A percentile compares a stretch with the other conserved stretches of the same genome.
Evolutionary conservation across 192 early-diverging fungal species (phyloP).

Genomic region (Spizellomyces punctatus): DNA sequence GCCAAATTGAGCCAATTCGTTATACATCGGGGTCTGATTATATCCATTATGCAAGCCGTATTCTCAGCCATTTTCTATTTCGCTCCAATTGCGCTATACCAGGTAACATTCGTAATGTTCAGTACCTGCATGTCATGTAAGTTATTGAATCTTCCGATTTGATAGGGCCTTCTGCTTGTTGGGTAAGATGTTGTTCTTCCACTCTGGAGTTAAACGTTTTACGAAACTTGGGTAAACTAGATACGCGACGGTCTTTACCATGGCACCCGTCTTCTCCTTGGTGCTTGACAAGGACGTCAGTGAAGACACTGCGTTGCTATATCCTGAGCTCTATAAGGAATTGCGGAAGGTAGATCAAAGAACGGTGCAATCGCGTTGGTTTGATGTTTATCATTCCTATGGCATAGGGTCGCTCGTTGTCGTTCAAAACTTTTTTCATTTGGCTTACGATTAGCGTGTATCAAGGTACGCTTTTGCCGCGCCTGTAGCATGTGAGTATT

Average conservation of each 20-base stretch:
- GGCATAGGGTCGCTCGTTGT: conserved; percentile 79
- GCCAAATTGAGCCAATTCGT: conserved; percentile 95
- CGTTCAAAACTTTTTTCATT: conserved; percentile 90
- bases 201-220: neutral
- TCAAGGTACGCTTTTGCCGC: conserved; percentile 56
- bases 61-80: conserved; percentile 96
- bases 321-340: conserved; percentile 94
- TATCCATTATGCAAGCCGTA: conserved; percentile 97
- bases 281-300: conserved; percentile 89
- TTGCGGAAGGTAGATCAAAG: conserved; percentile 68
- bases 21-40: conserved; percentile 95
- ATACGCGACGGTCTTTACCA: conserved; percentile 96
- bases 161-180: conserved; percentile 10
- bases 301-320: conserved; percentile 87
- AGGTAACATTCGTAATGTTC: conserved; percentile 40
- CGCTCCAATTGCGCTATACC: conserved; percentile 94
- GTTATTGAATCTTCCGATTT: neutral
- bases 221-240: conserved; percentile 70
- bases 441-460: conserved; percentile 96
- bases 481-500: neutral
- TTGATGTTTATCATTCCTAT: too few relatives aligned
- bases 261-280: conserved; percentile 94
- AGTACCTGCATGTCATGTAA: neutral
- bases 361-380: too few relatives aligned
- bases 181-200: conserved; percentile 7